Percentiles rank a stretch among this genome's conserved stretches.
phyloP scores from a whole-genome alignment of 2,329 filamentous ascomycete genomes.

The Septoria petroselini region DNA sequence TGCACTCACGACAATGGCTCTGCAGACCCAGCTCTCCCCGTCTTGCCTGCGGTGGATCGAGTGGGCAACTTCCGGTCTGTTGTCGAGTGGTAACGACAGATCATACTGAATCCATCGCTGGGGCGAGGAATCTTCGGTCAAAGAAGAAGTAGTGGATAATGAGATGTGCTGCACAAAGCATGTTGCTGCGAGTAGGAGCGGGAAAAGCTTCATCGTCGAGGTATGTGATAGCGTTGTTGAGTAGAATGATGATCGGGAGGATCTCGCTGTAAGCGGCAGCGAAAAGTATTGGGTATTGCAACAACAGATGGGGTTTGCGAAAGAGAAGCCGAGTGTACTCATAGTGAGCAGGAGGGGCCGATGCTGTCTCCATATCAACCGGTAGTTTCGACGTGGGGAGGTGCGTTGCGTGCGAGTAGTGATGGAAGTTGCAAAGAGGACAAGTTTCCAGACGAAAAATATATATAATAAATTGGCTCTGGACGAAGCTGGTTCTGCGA shows the following conservation, averaged over 20 bases:
- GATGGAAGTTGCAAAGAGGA: no score
- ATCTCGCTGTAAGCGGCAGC: not conserved
- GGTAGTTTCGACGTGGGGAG: no score
- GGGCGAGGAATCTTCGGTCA: not conserved
- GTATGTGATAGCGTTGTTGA: not conserved
- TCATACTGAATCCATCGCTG: not conserved
- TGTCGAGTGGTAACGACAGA: not conserved
- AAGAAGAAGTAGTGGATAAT: not conserved
- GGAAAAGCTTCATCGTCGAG: not conserved
- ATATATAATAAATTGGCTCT: no score
- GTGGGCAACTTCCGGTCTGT: no score
- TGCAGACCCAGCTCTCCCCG: no score
- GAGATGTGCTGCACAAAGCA: not conserved
- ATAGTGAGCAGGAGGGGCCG: no score
- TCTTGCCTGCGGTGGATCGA: no score
- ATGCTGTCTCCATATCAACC: no score
- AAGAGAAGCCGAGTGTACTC: not conserved
- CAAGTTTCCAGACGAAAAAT: no score
- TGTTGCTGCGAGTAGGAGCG: not conserved
- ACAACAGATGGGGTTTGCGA: not conserved
- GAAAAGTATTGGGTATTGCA: not conserved
- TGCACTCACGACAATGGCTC: no score
- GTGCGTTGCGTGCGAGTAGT: no score
- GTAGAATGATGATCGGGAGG: not conserved
- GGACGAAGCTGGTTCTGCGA: no score